Conservation (phyloP, 2,329 filamentous ascomycete genomes). For the Phyllosticta citribraziliensis region DNA sequence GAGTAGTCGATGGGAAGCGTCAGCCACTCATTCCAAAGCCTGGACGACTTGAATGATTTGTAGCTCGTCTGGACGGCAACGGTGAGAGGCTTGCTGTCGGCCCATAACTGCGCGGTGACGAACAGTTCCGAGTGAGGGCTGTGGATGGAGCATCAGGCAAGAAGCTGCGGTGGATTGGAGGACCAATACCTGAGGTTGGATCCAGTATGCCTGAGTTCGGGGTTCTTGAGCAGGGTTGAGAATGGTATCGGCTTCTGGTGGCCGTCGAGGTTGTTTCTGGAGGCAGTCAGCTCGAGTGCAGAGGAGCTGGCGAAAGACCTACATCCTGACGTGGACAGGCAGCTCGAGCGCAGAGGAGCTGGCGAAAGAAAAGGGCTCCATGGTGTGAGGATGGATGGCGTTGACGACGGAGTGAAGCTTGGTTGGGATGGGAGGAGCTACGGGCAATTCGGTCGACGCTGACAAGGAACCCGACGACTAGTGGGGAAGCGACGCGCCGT, state of each 20-base stretch:
- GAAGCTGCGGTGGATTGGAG: background rate
- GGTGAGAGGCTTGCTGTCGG: slow-evolving; percentile 87
- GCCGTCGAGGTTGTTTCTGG: slow-evolving; percentile 65
- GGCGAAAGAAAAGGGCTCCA: slow-evolving; percentile 96
- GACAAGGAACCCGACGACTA: background rate
- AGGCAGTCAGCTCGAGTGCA: slow-evolving; percentile 49
- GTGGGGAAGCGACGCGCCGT: background rate
- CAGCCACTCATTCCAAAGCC: slow-evolving; percentile 93
- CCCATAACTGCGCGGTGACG: slow-evolving; percentile 87
- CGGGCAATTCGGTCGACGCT: background rate
- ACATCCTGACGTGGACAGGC: slow-evolving; percentile 56
- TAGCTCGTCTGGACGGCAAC: slow-evolving; percentile 89
- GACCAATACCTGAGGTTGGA: slow-evolving; percentile 61
- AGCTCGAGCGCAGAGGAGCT: slow-evolving; percentile 76
- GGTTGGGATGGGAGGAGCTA: background rate
- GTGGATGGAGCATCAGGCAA: slow-evolving; percentile 5
- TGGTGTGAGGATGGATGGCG: slow-evolving; percentile 30
- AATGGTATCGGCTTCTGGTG: slow-evolving; percentile 64
- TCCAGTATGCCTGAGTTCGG: slow-evolving; percentile 76
- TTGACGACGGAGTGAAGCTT: background rate
- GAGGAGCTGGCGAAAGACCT: slow-evolving; percentile 68
- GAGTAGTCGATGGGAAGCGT: slow-evolving; percentile 77
- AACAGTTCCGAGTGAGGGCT: slow-evolving; percentile 82
- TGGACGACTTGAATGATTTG: slow-evolving; percentile 68
- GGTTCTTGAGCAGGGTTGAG: slow-evolving; percentile 67